A percentile compares a stretch with the other conserved stretches of the same genome.
Evolutionary conservation across 2,329 filamentous ascomycete genomes (phyloP).

Genomic region (Cytospora mali): DNA sequence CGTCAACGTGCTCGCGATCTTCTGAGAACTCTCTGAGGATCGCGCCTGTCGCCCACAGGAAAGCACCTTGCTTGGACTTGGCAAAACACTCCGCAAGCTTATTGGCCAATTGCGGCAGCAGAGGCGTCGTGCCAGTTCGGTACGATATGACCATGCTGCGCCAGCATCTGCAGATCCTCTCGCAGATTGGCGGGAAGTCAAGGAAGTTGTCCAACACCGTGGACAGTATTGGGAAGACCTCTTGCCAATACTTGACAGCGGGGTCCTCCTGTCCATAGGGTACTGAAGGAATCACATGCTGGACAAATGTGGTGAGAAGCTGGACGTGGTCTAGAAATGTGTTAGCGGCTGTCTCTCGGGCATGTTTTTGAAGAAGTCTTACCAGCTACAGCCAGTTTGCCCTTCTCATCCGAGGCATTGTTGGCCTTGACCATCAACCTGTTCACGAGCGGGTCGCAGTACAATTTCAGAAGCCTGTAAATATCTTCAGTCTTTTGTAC

Average conservation of each 20-base stretch:
- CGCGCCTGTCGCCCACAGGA: slow-evolving; percentile 96
- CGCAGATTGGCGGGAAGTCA: slow-evolving; percentile 83
- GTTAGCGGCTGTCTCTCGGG: slow-evolving; percentile 27
- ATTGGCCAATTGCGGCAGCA: slow-evolving; percentile 83
- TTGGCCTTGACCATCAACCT: slow-evolving; percentile 87
- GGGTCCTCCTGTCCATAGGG: slow-evolving; percentile 76
- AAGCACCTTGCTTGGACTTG: slow-evolving; percentile 87
- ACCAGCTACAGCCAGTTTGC: slow-evolving; percentile 85
- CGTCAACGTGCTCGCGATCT: slow-evolving; percentile 81
- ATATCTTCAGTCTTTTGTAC: slow-evolving; percentile 80
- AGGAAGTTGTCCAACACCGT: slow-evolving; percentile 88
- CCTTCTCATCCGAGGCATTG: slow-evolving; percentile 72
- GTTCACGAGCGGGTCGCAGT: slow-evolving; percentile 87
- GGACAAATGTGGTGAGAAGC: slow-evolving; percentile 87
- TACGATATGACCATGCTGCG: slow-evolving; percentile 97
- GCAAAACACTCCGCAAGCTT: slow-evolving; percentile 86
- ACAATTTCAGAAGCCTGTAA: slow-evolving; percentile 85
- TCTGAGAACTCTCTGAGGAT: slow-evolving; percentile 95
- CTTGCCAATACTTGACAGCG: slow-evolving; percentile 93
- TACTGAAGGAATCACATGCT: slow-evolving; percentile 74
- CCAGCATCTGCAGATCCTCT: slow-evolving; percentile 94
- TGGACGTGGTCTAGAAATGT: slow-evolving; percentile 75
- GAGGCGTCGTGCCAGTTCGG: slow-evolving; percentile 81
- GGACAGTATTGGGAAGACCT: slow-evolving; percentile 85
- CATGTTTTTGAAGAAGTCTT: slow-evolving; percentile 35